phyloP scores from a whole-genome alignment of 2,329 filamentous ascomycete genomes.

The Pseudopithomyces chartarum region DNA sequence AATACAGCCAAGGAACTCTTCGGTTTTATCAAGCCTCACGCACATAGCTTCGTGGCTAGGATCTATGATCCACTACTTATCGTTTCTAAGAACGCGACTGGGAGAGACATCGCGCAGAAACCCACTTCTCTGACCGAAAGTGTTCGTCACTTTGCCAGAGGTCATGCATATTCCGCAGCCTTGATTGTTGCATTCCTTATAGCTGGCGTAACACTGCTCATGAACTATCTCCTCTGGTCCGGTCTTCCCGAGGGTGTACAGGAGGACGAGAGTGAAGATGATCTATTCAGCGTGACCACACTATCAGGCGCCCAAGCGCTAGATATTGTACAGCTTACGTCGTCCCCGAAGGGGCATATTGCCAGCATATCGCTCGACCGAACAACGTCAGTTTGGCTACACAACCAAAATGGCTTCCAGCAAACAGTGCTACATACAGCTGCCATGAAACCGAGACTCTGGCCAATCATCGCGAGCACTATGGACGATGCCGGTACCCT shows the following conservation, averaged over 20 bases:
- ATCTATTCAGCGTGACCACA: conserved; percentile 64
- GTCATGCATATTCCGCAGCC: conserved; percentile 72
- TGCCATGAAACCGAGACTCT: conserved; percentile 41
- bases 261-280: conserved; percentile 54
- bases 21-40: conserved; percentile 72
- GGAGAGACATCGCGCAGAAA: conserved; percentile 58
- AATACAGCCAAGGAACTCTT: conserved; percentile 79
- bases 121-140: conserved; percentile 60
- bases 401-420: conserved; percentile 35
- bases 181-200: conserved; percentile 67
- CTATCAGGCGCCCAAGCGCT: conserved; percentile 68
- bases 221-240: conserved; percentile 75
- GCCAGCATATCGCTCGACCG: conserved; percentile 74
- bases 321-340: conserved; percentile 69
- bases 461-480: conserved; percentile 63
- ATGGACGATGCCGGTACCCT: conserved; percentile 68
- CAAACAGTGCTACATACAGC: conserved; percentile 38
- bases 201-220: conserved; percentile 69
- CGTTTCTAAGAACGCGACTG: conserved; percentile 70
- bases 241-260: conserved; percentile 54
- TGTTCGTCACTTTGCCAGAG: conserved; percentile 54
- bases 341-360: conserved; percentile 67
- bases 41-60: conserved; percentile 72
- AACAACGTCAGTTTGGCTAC: conserved; percentile 66
- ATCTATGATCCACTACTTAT: conserved; percentile 78